Evolutionary conservation across 441 rosid species (phyloP), one percentile per base, ranked within the genome.

Genomic region (Eutrema salsugineum): DNA sequence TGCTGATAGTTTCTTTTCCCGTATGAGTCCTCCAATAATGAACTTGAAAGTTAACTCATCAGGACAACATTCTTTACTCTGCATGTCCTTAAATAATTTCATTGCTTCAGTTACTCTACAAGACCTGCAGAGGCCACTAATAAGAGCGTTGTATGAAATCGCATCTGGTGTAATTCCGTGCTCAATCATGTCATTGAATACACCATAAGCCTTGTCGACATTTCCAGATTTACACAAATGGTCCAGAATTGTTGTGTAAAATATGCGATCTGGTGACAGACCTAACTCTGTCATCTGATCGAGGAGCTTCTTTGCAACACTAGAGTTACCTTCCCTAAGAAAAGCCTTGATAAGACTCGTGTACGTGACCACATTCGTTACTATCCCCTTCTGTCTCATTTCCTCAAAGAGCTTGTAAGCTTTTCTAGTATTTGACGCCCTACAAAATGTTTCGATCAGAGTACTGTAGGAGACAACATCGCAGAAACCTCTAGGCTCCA

Each of bases 391-490:
- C 62, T 27, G 73, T 38, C 73, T 78, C 97, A 92, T 92, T 75
- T 88, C 97, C 77, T 86, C 84, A 74, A 88, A 86, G 44, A 92
- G 71, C 79, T 78, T 81, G 77, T 82, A 86, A 68, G 94, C 97
- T 66, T 71, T 86, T 72, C 66, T 77, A 15, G 79, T 77, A 43
- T 62, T 74, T 65, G 82, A 63, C 17, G 78, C 76, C 75, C 70
- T 80, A 67, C 98, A 89, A 75, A 83, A 85, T 38, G 90, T 87
- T 33, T 78, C 60, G 27, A 92, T 90, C 54, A 94, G 58, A 9
- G 94, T 94, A 79, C 94, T 92, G 75, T 88, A 92, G 44, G 99
- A 89, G 75, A 91, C 88, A 40, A 79, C 93, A 79, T 92, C 96
- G 71, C 78, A 81, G 24, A 90, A 79, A 35, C 91, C 96, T 76